Evolutionary conservation across 148 eudicot genomes (phyloP).

Genomic region (Silene latifolia): DNA sequence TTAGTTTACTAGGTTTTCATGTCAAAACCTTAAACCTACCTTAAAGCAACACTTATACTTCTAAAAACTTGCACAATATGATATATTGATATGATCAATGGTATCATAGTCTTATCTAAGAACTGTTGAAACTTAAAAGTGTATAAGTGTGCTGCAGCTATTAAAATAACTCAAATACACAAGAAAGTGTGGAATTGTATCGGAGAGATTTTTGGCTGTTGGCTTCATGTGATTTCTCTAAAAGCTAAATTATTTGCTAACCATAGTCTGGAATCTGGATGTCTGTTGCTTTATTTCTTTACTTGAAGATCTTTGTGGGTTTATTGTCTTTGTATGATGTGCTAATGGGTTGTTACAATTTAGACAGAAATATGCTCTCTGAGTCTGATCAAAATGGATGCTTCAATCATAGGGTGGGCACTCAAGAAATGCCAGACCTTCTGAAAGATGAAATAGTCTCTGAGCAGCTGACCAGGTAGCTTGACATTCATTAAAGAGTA

Average conservation of each 20-base stretch:
- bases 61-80: not conserved
- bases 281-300: not conserved
- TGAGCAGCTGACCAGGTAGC: constrained; percentile 89
- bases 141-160: not conserved
- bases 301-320: not conserved
- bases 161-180: not conserved
- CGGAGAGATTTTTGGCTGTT: not conserved
- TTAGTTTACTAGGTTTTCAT: not conserved
- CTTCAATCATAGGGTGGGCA: constrained; percentile 25
- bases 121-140: not conserved
- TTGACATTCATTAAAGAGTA: not conserved
- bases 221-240: not conserved
- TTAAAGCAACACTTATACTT: not conserved
- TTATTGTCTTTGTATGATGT: not conserved
- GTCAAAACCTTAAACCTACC: not conserved
- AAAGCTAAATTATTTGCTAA: not conserved
- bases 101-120: not conserved
- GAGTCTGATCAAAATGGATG: constrained; percentile 30
- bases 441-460: constrained; percentile 84
- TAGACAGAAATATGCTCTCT: constrained; percentile 29
- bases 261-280: too few relatives aligned
- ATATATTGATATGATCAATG: not conserved
- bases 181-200: not conserved
- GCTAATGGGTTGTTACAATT: constrained; percentile 5
- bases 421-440: constrained; percentile 40